Evolutionary conservation across 768 basidiomycete genomes (phyloP).

Genomic region (Chalciporus sphaerocephalus): DNA sequence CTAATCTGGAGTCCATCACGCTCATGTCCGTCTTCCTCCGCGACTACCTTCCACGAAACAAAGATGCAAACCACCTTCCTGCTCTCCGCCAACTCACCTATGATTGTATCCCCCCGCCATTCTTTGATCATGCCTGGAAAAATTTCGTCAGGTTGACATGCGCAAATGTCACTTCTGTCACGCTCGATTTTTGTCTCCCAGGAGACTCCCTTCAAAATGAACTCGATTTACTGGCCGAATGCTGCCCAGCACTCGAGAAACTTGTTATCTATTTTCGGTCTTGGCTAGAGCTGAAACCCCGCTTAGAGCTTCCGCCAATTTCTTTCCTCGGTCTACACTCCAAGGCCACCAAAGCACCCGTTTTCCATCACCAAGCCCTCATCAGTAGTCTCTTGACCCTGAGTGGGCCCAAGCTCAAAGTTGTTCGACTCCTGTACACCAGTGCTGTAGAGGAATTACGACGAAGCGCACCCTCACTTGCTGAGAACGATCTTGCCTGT

Average conservation of each 20-base stretch:
- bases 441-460: conserved; percentile 13
- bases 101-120: conserved; percentile 30
- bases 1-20: conserved; percentile 24
- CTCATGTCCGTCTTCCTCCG: conserved; percentile 27
- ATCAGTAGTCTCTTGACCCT: conserved; percentile 24
- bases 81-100: conserved; percentile 30
- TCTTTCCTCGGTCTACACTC: conserved; percentile 24
- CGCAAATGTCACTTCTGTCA: conserved; percentile 24
- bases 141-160: conserved; percentile 24
- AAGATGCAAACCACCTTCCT: conserved; percentile 25
- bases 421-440: conserved; percentile 20
- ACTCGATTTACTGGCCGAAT: conserved; percentile 24
- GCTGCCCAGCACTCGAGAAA: conserved; percentile 20
- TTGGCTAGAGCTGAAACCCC: conserved; percentile 20
- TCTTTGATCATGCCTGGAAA: conserved; percentile 27
- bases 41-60: conserved; percentile 29
- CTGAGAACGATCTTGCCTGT: conserved; percentile 8
- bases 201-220: conserved; percentile 25
- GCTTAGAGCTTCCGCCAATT: conserved; percentile 23
- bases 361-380: conserved; percentile 15
- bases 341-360: conserved; percentile 12
- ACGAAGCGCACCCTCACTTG: conserved; percentile 1
- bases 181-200: conserved; percentile 24
- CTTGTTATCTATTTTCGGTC: conserved; percentile 25
- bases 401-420: conserved; percentile 17